Evolutionary conservation across 2,329 filamentous ascomycete species (phyloP).

Genomic region (Trichophyton simii): DNA sequence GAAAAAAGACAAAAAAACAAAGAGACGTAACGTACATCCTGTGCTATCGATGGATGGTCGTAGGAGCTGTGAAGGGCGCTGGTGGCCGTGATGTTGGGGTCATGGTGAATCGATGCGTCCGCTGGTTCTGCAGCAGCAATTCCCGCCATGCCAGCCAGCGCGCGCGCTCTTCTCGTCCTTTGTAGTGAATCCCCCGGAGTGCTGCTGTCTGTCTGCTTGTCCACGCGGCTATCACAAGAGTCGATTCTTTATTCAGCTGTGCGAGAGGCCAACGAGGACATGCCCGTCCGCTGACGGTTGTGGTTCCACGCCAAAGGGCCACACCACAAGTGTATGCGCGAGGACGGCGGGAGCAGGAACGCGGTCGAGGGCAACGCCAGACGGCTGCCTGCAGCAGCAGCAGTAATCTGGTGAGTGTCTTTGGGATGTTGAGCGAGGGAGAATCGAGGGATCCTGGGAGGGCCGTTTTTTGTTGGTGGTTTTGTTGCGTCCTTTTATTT

Average conservation of each 20-base stretch:
- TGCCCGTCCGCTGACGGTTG: neutral
- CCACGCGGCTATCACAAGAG: neutral
- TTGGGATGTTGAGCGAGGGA: neutral
- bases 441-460: neutral
- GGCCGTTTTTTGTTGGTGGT: neutral
- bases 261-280: neutral
- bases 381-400: neutral
- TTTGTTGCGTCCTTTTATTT: neutral
- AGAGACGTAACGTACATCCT: neutral
- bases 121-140: slow-evolving; percentile 28
- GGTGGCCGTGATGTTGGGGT: neutral
- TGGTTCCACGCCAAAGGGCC: neutral
- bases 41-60: neutral
- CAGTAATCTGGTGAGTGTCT: neutral
- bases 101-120: slow-evolving; percentile 20
- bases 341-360: neutral
- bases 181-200: neutral
- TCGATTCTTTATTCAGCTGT: neutral
- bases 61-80: neutral
- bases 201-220: neutral
- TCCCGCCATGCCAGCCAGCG: slow-evolving; percentile 27
- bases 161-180: neutral
- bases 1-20: too few species aligned
- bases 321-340: neutral
- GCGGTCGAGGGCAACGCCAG: neutral